phyloP scores from a whole-genome alignment of 257 asterid genomes.

The Orobanche coerulescens region DNA sequence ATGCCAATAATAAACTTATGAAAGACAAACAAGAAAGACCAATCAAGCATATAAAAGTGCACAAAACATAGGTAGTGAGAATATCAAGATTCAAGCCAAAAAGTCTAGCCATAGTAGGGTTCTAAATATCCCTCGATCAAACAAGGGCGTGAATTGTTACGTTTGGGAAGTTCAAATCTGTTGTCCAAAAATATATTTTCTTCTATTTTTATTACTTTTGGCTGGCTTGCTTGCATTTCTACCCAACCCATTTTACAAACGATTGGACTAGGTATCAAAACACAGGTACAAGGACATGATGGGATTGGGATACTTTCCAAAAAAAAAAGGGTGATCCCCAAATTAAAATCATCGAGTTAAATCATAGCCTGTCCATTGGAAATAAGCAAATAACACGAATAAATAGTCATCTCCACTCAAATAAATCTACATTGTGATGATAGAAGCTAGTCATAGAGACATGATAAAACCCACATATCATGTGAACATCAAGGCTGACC shows the following conservation, averaged over 20 bases:
- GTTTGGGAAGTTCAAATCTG: neutral
- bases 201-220: too few species aligned
- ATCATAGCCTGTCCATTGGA: neutral
- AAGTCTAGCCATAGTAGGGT: too few species aligned
- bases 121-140: too few species aligned
- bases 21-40: too few species aligned
- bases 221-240: too few species aligned
- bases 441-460: slow-evolving; percentile 3
- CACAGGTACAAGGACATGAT: too few species aligned
- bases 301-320: neutral
- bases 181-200: neutral
- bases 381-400: neutral
- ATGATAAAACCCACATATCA: neutral
- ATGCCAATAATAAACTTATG: too few species aligned
- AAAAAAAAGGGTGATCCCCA: neutral
- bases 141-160: too few species aligned
- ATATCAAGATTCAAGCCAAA: too few species aligned
- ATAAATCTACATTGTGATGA: neutral
- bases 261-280: neutral
- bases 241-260: neutral
- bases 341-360: neutral
- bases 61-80: neutral
- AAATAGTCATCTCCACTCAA: neutral
- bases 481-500: neutral
- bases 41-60: too few species aligned